These are phyloP conservation scores for Fusarium guadeloupense DNA, from an alignment of 2,329 filamentous ascomycete genomes.

Conservation along the genomic window DNA sequence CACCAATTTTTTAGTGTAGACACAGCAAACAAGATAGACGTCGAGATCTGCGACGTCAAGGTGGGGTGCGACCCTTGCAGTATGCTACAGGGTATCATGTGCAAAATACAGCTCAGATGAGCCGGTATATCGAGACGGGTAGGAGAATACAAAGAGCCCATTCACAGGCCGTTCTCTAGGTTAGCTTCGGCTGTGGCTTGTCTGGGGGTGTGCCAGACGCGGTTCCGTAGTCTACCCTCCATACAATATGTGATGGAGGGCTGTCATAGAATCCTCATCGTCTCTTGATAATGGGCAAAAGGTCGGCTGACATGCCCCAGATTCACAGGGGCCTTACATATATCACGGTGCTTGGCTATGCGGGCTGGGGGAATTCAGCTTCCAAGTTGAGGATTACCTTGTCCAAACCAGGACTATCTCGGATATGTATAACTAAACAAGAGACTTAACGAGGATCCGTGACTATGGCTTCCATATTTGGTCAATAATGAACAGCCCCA, in stretches of 20 bases:
- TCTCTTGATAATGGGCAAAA: not conserved
- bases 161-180: not conserved
- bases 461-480: constrained; percentile 24
- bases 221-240: constrained; percentile 1
- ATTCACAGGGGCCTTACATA: constrained; percentile 4
- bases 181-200: constrained; percentile 5
- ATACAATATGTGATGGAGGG: not conserved
- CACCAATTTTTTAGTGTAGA: not conserved
- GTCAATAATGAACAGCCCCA: no score
- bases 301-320: constrained; percentile 28
- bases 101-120: not conserved
- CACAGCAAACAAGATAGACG: constrained; percentile 7
- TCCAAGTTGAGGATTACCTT: constrained; percentile 19
- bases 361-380: constrained; percentile 5
- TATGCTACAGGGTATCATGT: not conserved
- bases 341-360: constrained; percentile 11
- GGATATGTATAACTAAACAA: constrained; percentile 9
- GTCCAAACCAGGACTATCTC: constrained; percentile 11
- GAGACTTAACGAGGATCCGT: not conserved
- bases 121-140: not conserved
- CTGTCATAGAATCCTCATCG: not conserved
- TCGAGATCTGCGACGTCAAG: constrained; percentile 10
- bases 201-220: constrained; percentile 2
- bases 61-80: constrained; percentile 10
- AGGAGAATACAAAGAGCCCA: not conserved